Base-by-base conservation (phyloP, 73 alveolate genomes). In the Tetrahymena thermophila region DNA sequence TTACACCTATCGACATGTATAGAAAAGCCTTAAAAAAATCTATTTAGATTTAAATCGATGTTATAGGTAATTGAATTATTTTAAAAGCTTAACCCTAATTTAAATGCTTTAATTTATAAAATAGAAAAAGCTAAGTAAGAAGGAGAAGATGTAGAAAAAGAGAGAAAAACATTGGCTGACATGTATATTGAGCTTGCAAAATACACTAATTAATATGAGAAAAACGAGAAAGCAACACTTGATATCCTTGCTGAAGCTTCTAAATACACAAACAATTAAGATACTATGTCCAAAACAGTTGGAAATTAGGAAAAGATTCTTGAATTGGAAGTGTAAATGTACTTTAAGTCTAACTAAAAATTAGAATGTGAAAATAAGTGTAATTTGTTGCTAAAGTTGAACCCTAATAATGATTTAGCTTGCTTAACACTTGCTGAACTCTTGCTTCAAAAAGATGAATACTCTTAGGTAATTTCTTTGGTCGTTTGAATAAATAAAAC, bases 361-460 rank as follows among this genome's bases (percentile, higher is more conserved):
- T 97, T 98, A 28, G 94, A 94, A 85, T 98, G 99, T 94, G 97
- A 97, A n/a, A 89, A 95, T 35, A 97, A 96, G 93, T 98, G 99
- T 93, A 43, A 97, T 43, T 94, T 96, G 50, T 94, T 98, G 50
- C 97, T 97, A 31, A 97, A 98, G 95, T 85, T 98, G 11, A 98
- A 98, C 94, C 98, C 98, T 17, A 95, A 97, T 34, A 96, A 98
- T 96, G 99, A 97, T 31, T 96, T 97, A 93, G 99, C 99, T 13
- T 94, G 98, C 10, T 95, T 95, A 94, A 98, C 97, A 98, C 85
- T 98, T 84, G 98, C 99, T 19, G 98, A 98, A 93, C 96, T 98
- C 15, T 94, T 94, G 96, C 95, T 98, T 50, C 42, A 96, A 94
- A 95, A 94, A 57, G 98, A 97, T 34, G 96, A 95, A 50, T 85